Evolutionary conservation across 768 basidiomycete genomes (phyloP), one percentile per base, ranked within the genome.

Genomic region (Cyclocybe cylindracea): DNA sequence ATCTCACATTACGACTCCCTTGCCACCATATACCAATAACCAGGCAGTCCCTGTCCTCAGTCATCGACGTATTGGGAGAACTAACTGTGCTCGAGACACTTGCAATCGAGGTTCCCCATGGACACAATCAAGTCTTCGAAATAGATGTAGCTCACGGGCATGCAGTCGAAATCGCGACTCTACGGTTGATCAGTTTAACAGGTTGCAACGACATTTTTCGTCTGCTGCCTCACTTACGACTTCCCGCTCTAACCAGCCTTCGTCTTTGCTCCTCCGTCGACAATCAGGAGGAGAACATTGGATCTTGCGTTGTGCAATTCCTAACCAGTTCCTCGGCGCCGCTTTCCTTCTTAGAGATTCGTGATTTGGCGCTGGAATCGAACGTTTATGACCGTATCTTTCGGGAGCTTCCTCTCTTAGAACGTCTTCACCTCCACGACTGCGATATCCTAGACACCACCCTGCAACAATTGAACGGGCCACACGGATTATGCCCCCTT

Each of bases 361-460:
- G 78, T 52, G 78, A 83, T 63, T 59, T 82, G 55, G 73, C 77
- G 56, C 61, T 82, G 32, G 54, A 74, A 36, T 65, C 67, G 18
- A 62, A 65, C 16, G 66, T 71, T 10, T 78, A 78, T 54, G 77
- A 59, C 49, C 51, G 13, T 51, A 44, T 62, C 34, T 54, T 63
- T 37, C 40, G 46, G 5, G 31, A 65, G 16, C 64, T 83, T 13
- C 71, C 75, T 37, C 47, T 39, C 9, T 61, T 86, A 39, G 69
- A 74, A 55, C 75, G 78, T 47, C 68, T 86, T 13, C 75, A 76
- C 47, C 67, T 85, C 36, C 83, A 84, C 60, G 80, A 83, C 57
- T 79, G 78, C 51, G 82, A 83, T 40, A 78, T 87, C 51, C 65
- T 78, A 31, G 78, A 83, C 59, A 62, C 66, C 13, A 70, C 75